A percentile compares a stretch with the other conserved stretches of the same genome.
phyloP scores from a whole-genome alignment of 176 grass and related monocot species.

The Aegilops sharonensis region DNA sequence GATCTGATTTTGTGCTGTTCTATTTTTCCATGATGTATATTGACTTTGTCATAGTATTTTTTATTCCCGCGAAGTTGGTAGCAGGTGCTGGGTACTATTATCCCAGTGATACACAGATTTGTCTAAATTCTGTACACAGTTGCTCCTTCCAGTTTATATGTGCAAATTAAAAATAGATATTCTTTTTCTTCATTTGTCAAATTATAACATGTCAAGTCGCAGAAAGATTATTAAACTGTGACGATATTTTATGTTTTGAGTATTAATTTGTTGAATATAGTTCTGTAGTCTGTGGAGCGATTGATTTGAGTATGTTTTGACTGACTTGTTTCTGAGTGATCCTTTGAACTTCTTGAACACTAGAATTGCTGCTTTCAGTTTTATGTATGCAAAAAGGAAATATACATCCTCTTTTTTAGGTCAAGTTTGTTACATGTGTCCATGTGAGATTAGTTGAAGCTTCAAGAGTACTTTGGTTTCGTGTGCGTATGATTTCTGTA shows the following conservation, averaged over 20 bases:
- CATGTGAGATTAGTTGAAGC: not conserved
- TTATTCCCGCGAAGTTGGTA: not conserved
- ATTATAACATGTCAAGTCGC: not conserved
- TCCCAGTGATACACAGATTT: not conserved
- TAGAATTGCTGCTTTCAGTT: not conserved
- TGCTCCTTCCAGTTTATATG: constrained; percentile 18
- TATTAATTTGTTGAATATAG: not conserved
- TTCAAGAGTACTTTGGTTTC: not conserved
- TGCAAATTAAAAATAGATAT: not conserved
- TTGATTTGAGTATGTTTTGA: not conserved
- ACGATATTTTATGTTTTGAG: not conserved
- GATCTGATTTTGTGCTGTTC: not conserved
- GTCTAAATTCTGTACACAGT: not conserved
- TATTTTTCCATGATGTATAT: constrained; percentile 4
- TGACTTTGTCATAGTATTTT: constrained; percentile 15
- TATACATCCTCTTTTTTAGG: not conserved
- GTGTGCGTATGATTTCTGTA: not conserved
- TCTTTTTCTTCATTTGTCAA: not conserved
- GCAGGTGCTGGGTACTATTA: not conserved
- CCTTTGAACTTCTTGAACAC: not conserved
- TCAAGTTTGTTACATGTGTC: not conserved
- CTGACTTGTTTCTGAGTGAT: not conserved
- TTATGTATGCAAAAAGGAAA: constrained; percentile 10
- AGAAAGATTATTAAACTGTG: not conserved
- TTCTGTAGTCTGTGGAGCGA: not conserved